Evolutionary conservation across 2,329 filamentous ascomycete genomes (phyloP).

Genomic region (Alternaria brassicicola): DNA sequence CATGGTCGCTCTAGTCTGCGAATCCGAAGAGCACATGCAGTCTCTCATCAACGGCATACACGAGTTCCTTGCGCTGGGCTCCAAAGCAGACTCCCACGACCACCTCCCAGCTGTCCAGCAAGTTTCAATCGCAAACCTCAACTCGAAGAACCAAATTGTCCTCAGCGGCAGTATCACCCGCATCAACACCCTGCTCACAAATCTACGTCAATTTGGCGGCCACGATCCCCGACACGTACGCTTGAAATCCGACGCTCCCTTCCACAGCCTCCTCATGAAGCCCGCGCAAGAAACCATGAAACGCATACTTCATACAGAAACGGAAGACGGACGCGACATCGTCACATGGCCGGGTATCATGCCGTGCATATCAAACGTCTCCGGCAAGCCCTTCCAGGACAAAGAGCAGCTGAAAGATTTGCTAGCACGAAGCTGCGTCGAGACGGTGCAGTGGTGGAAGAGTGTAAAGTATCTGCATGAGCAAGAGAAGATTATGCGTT

Average conservation of each 20-base stretch:
- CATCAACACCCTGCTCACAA: slow-evolving; percentile 80
- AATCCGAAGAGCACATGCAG: slow-evolving; percentile 72
- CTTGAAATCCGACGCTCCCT: slow-evolving; percentile 85
- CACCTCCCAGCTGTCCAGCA: slow-evolving; percentile 79
- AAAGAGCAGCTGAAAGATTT: slow-evolving; percentile 78
- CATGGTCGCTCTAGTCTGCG: slow-evolving; percentile 92
- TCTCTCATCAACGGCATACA: slow-evolving; percentile 74
- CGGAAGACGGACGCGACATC: slow-evolving; percentile 65
- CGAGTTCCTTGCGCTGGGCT: slow-evolving; percentile 76
- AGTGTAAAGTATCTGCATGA: slow-evolving; percentile 89
- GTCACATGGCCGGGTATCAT: slow-evolving; percentile 76
- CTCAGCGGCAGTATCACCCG: slow-evolving; percentile 83
- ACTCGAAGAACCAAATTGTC: slow-evolving; percentile 95
- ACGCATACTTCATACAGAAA: slow-evolving; percentile 66
- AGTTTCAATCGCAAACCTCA: slow-evolving; percentile 91
- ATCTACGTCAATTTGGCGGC: slow-evolving; percentile 86
- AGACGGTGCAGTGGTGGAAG: slow-evolving; percentile 94
- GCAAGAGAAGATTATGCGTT: slow-evolving; percentile 78
- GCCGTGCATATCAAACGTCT: slow-evolving; percentile 86
- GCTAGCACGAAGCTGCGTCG: slow-evolving; percentile 80
- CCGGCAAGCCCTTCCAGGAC: slow-evolving; percentile 75
- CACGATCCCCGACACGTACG: slow-evolving; percentile 89
- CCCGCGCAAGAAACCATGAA: slow-evolving; percentile 79
- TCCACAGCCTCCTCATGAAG: slow-evolving; percentile 90
- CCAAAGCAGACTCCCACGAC: slow-evolving; percentile 70